Conservation (phyloP, 176 grass and related monocot species). For the Canna indica region DNA sequence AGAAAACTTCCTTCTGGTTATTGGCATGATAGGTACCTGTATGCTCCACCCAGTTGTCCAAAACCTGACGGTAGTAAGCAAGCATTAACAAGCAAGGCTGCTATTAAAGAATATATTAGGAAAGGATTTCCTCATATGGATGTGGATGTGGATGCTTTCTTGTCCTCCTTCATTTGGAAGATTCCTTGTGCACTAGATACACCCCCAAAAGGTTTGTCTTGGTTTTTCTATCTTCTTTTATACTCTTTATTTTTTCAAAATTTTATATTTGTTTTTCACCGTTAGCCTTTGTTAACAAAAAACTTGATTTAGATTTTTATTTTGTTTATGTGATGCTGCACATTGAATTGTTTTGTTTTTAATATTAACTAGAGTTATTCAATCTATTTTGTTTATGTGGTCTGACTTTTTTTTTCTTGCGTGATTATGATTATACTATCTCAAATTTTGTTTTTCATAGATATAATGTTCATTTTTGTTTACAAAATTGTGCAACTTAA, state of each 20-base stretch:
- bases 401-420: neutral
- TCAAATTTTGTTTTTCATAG: neutral
- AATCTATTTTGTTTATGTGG: neutral
- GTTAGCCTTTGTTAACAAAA: neutral
- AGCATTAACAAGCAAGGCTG: slow-evolving; percentile 45
- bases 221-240: no score
- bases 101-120: slow-evolving; percentile 58
- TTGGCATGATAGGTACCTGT: slow-evolving; percentile 61
- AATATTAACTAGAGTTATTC: neutral
- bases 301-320: neutral
- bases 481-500: neutral
- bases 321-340: neutral
- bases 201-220: slow-evolving; percentile 25
- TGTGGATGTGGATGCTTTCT: slow-evolving; percentile 54
- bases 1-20: slow-evolving; percentile 23
- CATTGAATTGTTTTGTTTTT: neutral
- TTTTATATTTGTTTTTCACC: neutral
- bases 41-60: slow-evolving; percentile 42
- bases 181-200: slow-evolving; percentile 36
- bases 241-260: no score
- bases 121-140: slow-evolving; percentile 52
- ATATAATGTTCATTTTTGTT: neutral
- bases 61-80: slow-evolving; percentile 31
- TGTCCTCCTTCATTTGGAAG: slow-evolving; percentile 76
- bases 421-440: neutral